These are phyloP conservation scores for Rhododendron ferrugineum DNA, from an alignment of 148 eudicot species.

Conservation along the genomic window DNA sequence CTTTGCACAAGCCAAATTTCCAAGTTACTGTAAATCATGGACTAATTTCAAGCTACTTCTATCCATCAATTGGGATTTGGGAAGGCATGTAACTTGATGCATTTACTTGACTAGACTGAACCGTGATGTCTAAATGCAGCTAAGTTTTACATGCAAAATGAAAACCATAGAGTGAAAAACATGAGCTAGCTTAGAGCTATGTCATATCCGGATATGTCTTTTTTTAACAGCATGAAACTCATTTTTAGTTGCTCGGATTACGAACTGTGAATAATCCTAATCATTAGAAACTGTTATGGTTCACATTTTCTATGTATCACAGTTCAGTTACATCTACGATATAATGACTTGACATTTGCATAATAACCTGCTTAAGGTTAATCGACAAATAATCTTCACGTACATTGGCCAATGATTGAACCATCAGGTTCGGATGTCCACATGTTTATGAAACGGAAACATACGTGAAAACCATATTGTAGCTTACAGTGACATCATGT, in stretches of 20 bases:
- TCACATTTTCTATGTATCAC: neutral
- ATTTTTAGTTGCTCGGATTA: neutral
- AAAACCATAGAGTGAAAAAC: neutral
- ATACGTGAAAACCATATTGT: neutral
- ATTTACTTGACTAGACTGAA: neutral
- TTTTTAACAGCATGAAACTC: too few relatives aligned
- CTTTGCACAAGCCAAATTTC: neutral
- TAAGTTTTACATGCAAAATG: neutral
- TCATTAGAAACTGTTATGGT: neutral
- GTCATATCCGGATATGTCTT: neutral
- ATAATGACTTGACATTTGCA: neutral
- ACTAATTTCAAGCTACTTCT: neutral
- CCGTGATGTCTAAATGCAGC: neutral
- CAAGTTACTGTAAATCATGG: neutral
- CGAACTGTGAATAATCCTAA: neutral
- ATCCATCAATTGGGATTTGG: neutral
- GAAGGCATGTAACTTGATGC: too few relatives aligned
- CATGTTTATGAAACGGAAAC: neutral
- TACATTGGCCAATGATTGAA: neutral
- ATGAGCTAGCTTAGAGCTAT: neutral
- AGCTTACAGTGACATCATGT: conserved; percentile 35
- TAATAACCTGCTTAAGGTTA: neutral
- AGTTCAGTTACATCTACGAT: neutral
- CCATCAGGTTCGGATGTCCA: neutral
- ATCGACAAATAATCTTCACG: neutral